A percentile compares a stretch with the other conserved stretches of the same genome.
Evolutionary conservation across 2,329 filamentous ascomycete species (phyloP).

Genomic region (Thielaviopsis euricoi): DNA sequence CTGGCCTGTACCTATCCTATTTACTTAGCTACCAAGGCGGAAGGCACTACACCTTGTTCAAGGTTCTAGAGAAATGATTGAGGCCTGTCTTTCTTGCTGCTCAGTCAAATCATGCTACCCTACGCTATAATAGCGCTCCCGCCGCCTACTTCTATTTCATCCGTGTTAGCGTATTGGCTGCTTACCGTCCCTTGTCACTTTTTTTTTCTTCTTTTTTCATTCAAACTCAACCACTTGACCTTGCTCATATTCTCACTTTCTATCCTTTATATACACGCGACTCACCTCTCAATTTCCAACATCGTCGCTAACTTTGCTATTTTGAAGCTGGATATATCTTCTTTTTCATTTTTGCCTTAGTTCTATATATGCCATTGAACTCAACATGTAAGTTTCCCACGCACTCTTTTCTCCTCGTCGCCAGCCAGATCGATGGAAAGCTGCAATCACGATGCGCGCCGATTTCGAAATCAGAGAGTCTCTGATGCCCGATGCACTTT

Average conservation of each 20-base stretch:
- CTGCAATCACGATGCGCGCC: neutral
- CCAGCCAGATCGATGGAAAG: neutral
- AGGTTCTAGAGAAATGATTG: neutral
- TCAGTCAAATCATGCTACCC: neutral
- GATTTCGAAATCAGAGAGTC: neutral
- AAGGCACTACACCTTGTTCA: neutral
- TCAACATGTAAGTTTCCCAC: neutral
- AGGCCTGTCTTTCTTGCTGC: neutral
- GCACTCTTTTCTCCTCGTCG: neutral
- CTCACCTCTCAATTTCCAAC: too few relatives aligned
- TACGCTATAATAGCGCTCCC: neutral
- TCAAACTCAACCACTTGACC: neutral
- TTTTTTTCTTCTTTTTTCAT: neutral
- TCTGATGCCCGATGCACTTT: neutral
- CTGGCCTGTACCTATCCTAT: neutral
- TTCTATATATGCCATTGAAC: neutral
- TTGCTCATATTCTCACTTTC: neutral
- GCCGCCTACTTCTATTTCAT: neutral
- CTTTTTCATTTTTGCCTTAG: neutral
- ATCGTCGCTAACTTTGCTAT: neutral
- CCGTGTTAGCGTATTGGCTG: constrained; percentile 2
- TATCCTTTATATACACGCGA: neutral
- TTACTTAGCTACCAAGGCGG: neutral
- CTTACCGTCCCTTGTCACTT: neutral
- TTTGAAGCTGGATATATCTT: neutral